Conservation (phyloP, 768 basidiomycete species). For the Tricholoma terreum region DNA sequence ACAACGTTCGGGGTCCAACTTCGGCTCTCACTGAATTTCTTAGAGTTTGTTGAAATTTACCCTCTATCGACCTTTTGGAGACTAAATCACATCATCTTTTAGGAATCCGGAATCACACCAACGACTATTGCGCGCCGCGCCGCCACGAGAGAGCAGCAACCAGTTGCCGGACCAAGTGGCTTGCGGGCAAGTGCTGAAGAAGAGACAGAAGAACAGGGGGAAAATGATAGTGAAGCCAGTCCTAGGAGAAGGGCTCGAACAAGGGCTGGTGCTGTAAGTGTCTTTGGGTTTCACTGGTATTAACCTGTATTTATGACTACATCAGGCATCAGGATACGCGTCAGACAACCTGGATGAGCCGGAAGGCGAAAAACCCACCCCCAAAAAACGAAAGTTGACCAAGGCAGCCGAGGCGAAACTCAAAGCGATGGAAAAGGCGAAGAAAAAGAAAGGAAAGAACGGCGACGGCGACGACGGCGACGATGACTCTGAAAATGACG, state of each 20-base stretch:
- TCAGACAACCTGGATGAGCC: slow-evolving; percentile 77
- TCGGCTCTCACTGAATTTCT: slow-evolving; percentile 84
- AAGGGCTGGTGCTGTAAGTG: not conserved
- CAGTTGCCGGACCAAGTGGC: slow-evolving; percentile 47
- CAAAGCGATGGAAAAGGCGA: slow-evolving; percentile 38
- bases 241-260: slow-evolving; percentile 10
- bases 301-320: not conserved
- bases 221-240: slow-evolving; percentile 7
- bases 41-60: slow-evolving; percentile 41
- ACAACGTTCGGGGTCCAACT: slow-evolving; percentile 76
- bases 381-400: slow-evolving; percentile 55
- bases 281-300: not conserved
- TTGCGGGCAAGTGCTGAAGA: slow-evolving; percentile 7
- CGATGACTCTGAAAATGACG: slow-evolving; percentile 56
- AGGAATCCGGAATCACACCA: slow-evolving; percentile 49
- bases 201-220: slow-evolving; percentile 12
- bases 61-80: slow-evolving; percentile 1
- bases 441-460: slow-evolving; percentile 48
- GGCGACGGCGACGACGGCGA: slow-evolving; percentile 26
- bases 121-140: slow-evolving; percentile 43
- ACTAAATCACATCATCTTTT: not conserved
- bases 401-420: slow-evolving; percentile 45
- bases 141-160: slow-evolving; percentile 27
- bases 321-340: slow-evolving; percentile 45
- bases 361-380: slow-evolving; percentile 34